Conservation (phyloP, 164 flowering plant genomes). For the Vitis amurensis region DNA sequence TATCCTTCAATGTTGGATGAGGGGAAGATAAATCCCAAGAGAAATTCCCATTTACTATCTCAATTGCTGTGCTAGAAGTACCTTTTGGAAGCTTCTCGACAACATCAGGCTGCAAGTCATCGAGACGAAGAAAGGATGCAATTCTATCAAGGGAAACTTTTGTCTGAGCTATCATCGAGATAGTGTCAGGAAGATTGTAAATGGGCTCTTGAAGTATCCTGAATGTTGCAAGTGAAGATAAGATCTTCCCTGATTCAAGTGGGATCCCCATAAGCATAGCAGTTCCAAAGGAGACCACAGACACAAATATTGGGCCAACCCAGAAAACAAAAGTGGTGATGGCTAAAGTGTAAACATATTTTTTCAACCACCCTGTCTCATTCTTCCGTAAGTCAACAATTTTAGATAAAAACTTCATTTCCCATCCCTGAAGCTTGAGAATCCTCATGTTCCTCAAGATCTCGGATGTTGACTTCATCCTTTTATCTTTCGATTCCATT, state of each 20-base stretch:
- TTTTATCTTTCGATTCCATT: constrained; percentile 51
- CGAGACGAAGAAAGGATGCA: constrained; percentile 43
- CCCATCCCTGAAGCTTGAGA: constrained; percentile 67
- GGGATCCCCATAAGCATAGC: constrained; percentile 49
- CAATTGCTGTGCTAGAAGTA: constrained; percentile 31
- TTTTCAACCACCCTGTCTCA: constrained; percentile 44
- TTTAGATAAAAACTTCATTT: constrained; percentile 52
- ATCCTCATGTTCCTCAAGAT: constrained; percentile 57
- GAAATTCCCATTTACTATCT: constrained; percentile 46
- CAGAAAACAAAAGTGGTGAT: constrained; percentile 32
- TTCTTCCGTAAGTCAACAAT: constrained; percentile 32
- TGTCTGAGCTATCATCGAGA: constrained; percentile 42
- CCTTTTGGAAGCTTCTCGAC: constrained; percentile 32
- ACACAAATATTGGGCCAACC: constrained; percentile 50
- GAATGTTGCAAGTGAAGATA: constrained; percentile 57
- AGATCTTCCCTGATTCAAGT: constrained; percentile 44
- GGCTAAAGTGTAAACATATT: constrained; percentile 37
- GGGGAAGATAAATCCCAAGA: constrained; percentile 41
- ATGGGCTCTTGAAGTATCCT: constrained; percentile 54
- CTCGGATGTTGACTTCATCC: constrained; percentile 57
- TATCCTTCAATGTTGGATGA: constrained; percentile 35
- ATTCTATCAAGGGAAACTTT: constrained; percentile 62
- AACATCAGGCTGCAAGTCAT: constrained; percentile 33
- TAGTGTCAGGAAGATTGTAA: constrained; percentile 39
- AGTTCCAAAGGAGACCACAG: constrained; percentile 46